These are phyloP conservation scores for Agrocybe praecox DNA, from an alignment of 768 basidiomycete genomes.

Conservation along the genomic window DNA sequence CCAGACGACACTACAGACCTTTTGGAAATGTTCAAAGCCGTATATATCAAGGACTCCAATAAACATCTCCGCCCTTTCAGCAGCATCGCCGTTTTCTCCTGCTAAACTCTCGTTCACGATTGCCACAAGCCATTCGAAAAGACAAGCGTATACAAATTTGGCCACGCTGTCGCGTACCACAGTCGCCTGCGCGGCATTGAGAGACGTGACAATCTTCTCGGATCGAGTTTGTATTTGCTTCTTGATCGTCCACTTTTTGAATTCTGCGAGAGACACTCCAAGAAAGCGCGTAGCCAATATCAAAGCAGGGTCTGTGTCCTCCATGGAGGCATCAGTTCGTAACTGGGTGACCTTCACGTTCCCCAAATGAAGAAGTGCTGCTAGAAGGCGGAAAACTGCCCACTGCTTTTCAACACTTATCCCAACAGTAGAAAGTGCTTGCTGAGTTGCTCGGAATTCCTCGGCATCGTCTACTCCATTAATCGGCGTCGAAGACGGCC, in stretches of 20 bases:
- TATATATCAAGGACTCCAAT: constrained; percentile 99
- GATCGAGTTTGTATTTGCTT: constrained; percentile 94
- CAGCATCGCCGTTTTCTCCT: constrained; percentile 92
- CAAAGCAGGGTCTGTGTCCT: constrained; percentile 82
- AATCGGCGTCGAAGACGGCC: constrained; percentile 84
- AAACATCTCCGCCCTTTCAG: constrained; percentile 93
- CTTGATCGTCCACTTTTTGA: constrained; percentile 99
- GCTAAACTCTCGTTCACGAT: constrained; percentile 97
- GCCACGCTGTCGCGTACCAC: constrained; percentile 96
- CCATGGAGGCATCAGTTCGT: constrained; percentile 81
- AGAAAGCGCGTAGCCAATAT: constrained; percentile 85
- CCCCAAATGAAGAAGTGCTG: constrained; percentile 94
- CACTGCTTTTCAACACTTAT: constrained; percentile 98
- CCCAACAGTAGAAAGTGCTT: constrained; percentile 94
- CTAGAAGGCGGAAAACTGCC: constrained; percentile 94
- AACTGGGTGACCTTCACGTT: constrained; percentile 89
- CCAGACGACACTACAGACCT: constrained; percentile 44
- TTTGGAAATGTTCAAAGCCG: constrained; percentile 96
- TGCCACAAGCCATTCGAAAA: constrained; percentile 98
- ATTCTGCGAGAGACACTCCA: constrained; percentile 87
- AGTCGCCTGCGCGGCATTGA: constrained; percentile 87
- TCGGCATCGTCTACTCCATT: constrained; percentile 93
- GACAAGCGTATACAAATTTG: constrained; percentile 97
- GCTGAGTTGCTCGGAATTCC: constrained; percentile 92
- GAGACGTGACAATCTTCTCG: constrained; percentile 91